Percentiles rank a stretch among this genome's conserved stretches.
phyloP scores from a whole-genome alignment of 306 rosid species.

The Fagus sylvatica region DNA sequence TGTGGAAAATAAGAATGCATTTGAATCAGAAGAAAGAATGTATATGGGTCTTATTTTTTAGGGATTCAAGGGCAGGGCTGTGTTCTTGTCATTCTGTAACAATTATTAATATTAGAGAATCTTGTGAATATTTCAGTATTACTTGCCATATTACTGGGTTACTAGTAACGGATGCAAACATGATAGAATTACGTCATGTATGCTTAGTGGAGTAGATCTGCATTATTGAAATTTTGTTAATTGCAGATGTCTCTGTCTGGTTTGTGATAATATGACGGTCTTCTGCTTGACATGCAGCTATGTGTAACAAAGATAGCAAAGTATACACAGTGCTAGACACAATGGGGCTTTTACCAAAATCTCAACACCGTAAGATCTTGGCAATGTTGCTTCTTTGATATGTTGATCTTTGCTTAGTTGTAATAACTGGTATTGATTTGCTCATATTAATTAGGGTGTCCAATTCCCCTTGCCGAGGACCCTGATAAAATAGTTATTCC shows the following conservation, averaged over 20 bases:
- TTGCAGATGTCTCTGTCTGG: not conserved
- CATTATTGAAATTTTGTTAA: not conserved
- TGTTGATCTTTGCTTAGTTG: slow-evolving; percentile 17
- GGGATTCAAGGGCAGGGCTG: not conserved
- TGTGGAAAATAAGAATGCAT: not conserved
- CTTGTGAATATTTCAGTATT: not conserved
- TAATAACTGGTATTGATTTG: slow-evolving; percentile 21
- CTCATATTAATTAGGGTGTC: slow-evolving; percentile 59
- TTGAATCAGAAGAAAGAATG: not conserved
- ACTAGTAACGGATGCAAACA: not conserved
- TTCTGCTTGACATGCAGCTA: slow-evolving; percentile 61
- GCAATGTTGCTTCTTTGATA: slow-evolving; percentile 9
- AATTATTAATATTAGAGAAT: not conserved
- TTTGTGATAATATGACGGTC: slow-evolving; percentile 7
- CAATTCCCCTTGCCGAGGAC: slow-evolving; percentile 65
- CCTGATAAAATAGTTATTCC: slow-evolving; percentile 78
- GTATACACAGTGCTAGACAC: slow-evolving; percentile 68
- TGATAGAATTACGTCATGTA: not conserved
- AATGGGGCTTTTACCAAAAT: slow-evolving; percentile 62
- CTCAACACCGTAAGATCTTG: slow-evolving; percentile 75
- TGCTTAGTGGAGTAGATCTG: slow-evolving; percentile 1
- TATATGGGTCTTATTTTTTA: not conserved
- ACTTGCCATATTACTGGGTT: not conserved
- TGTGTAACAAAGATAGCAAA: slow-evolving; percentile 88
- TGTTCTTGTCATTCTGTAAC: not conserved